Conservation (phyloP, 2,329 filamentous ascomycete species). For the Beauveria bassiana region DNA sequence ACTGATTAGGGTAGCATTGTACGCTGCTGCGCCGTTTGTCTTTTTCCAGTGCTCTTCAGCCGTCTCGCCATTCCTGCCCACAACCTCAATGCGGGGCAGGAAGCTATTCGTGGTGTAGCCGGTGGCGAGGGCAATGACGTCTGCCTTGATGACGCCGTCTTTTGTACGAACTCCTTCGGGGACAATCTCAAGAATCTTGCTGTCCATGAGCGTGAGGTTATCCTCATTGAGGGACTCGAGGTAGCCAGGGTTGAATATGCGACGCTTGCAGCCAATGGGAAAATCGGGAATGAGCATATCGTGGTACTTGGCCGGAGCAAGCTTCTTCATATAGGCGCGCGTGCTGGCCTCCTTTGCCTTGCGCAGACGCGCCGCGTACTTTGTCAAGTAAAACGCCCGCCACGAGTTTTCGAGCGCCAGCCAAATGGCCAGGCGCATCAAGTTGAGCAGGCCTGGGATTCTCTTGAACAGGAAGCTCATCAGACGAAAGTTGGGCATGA, state of each 20-base stretch:
- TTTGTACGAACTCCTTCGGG: slow-evolving; percentile 28
- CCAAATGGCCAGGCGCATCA: slow-evolving; percentile 38
- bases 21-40: slow-evolving; percentile 54
- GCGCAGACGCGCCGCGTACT: slow-evolving; percentile 27
- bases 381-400: slow-evolving; percentile 31
- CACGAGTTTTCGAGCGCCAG: slow-evolving; percentile 25
- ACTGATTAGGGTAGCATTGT: slow-evolving; percentile 49
- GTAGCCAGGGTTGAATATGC: slow-evolving; percentile 52
- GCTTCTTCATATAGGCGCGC: slow-evolving; percentile 33
- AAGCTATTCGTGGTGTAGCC: slow-evolving; percentile 51
- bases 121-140: slow-evolving; percentile 54
- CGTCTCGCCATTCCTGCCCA: slow-evolving; percentile 41
- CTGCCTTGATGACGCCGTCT: slow-evolving; percentile 39
- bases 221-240: slow-evolving; percentile 41
- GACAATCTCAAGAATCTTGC: slow-evolving; percentile 40
- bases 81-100: slow-evolving; percentile 44
- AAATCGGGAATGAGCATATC: slow-evolving; percentile 56
- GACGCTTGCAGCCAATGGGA: slow-evolving; percentile 55
- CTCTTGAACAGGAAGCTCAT: slow-evolving; percentile 30
- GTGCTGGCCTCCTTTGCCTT: slow-evolving; percentile 27
- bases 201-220: slow-evolving; percentile 39
- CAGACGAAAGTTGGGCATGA: slow-evolving; percentile 14
- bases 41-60: slow-evolving; percentile 49
- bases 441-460: slow-evolving; percentile 36
- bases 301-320: slow-evolving; percentile 51